Evolutionary conservation across 139 green algal genomes (phyloP).

Genomic region (Limnomonas spitsbergensis): DNA sequence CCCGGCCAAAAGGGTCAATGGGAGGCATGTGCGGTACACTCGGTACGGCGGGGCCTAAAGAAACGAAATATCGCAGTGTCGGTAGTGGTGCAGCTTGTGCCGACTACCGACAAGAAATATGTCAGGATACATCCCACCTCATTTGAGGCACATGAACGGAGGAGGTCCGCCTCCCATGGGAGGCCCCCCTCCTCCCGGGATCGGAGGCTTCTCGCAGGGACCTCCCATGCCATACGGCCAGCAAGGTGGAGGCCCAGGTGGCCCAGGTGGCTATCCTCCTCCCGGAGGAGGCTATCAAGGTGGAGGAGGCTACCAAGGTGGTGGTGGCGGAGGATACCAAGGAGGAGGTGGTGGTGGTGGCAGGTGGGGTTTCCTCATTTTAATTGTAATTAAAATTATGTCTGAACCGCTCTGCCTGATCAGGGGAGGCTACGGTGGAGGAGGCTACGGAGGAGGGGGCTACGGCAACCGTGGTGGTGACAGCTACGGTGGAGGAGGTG

Average conservation of each 20-base stretch:
- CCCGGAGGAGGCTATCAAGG: slow-evolving; percentile 20
- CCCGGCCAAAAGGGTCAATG: no score
- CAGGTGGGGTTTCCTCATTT: no score
- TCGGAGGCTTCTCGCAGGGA: background rate
- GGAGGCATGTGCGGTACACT: no score
- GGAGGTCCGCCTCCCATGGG: background rate
- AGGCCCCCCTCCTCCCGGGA: no score
- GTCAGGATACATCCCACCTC: background rate
- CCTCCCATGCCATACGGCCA: background rate
- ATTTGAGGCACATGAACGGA: slow-evolving; percentile 4
- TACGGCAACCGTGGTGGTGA: slow-evolving; percentile 41
- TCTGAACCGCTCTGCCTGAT: no score
- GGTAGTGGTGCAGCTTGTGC: no score
- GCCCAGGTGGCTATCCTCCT: background rate
- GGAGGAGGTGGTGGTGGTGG: background rate
- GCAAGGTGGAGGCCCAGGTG: no score
- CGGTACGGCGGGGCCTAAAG: no score
- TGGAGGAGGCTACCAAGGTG: slow-evolving; percentile 30
- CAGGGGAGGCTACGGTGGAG: slow-evolving; percentile 29
- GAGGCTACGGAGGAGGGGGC: slow-evolving; percentile 24
- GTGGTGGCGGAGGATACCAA: no score
- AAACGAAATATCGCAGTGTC: no score
- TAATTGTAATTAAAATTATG: no score
- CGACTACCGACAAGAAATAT: background rate
- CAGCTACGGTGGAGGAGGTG: slow-evolving; percentile 19